Evolutionary conservation across 2,329 filamentous ascomycete genomes (phyloP), one percentile per base, ranked within the genome.

Genomic region (Microsporum canis): DNA sequence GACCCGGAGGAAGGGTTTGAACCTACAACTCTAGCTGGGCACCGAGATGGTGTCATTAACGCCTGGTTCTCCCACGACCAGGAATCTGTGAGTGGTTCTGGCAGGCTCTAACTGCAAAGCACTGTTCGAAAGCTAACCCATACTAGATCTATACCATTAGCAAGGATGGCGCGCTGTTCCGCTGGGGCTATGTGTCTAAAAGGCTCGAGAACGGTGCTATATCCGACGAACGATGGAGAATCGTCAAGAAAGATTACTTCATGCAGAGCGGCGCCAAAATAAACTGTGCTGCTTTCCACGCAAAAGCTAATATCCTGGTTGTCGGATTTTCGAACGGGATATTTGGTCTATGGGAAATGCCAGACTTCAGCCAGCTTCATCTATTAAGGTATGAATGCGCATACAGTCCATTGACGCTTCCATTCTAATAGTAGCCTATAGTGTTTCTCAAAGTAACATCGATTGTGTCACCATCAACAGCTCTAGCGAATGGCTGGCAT

Each of bases 21-120:
- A 57, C 91, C 92, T 0, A 99, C 94, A 1, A 89, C 91, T 14
- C 77, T 99, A 64, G 87, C 90, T 2, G 94, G 94, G 1, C 95
- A 99, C 75, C 86, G 91, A 71, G 91, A 96, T 73, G 87, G 84
- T 14, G 88, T 99, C 2, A 82, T 95, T 60, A 89, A 88, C n/a
- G 91, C 91, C n/a, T 99, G 91, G 85, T 99, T 99, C 71, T 95
- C 91, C 0, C 86, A 88, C 64, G 86, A 95, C 67, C 94, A 99
- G 72, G 95, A 99, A 76, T 89, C 84, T 49, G 77, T 80, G 67
- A 66, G 75, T 70, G 14, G n/a, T 31, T 1, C 7, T 39, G 23
- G 23, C 27, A 5, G 17, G 3, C 6, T n/a, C 6, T 43, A 6
- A 5, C n/a, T 12, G 4, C 27, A 8, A 12, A 31, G 7, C 14